These are phyloP conservation scores for Amanita pallidorosea DNA, from an alignment of 768 basidiomycete genomes.

Conservation along the genomic window DNA sequence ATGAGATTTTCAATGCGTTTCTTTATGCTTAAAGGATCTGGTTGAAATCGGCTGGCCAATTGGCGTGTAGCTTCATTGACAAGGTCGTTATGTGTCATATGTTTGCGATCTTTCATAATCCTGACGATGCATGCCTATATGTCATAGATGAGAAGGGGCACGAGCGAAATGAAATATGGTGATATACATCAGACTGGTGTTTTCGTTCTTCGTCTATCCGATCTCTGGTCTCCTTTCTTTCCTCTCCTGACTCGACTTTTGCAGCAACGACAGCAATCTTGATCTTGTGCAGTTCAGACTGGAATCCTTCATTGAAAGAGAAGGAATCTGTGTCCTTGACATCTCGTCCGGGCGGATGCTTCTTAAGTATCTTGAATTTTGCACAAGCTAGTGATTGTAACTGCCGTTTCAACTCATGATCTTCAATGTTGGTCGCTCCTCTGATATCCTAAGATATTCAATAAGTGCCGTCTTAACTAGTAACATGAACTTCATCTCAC, in stretches of 20 bases:
- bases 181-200: conserved; percentile 77
- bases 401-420: conserved; percentile 77
- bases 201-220: conserved; percentile 87
- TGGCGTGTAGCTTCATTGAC: conserved; percentile 88
- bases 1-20: conserved; percentile 89
- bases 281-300: conserved; percentile 75
- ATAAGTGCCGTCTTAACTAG: background rate
- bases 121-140: conserved; percentile 92
- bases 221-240: conserved; percentile 83
- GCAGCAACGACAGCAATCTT: conserved; percentile 88
- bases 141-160: background rate
- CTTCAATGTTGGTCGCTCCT: conserved; percentile 60
- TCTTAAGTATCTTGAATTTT: conserved; percentile 86
- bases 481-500: conserved; percentile 28
- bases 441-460: conserved; percentile 62
- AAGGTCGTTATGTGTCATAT: conserved; percentile 80
- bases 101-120: conserved; percentile 94
- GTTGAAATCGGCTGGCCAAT: conserved; percentile 73
- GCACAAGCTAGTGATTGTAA: conserved; percentile 94
- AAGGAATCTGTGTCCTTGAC: conserved; percentile 70
- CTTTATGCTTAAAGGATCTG: conserved; percentile 82
- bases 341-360: conserved; percentile 83
- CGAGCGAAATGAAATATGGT: conserved; percentile 9
- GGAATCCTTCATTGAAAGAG: conserved; percentile 80
- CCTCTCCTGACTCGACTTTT: conserved; percentile 77